A percentile compares a stretch with the other conserved stretches of the same genome.
Conservation (phyloP, 495 filamentous ascomycete species). For the Daldinia caldariorum region DNA sequence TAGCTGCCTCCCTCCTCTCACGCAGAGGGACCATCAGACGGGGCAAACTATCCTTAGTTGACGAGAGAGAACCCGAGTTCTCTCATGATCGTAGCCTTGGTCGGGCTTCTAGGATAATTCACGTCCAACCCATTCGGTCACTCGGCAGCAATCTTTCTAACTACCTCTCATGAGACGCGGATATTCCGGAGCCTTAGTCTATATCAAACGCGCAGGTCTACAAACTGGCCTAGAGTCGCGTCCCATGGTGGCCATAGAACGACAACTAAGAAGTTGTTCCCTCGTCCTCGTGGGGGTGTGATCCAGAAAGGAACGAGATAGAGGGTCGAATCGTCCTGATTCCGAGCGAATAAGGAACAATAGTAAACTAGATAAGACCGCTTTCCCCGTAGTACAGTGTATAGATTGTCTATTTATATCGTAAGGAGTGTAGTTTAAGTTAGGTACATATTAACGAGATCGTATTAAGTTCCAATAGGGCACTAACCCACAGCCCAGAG, state of each 20-base stretch:
- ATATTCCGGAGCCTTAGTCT: slow-evolving; percentile 14
- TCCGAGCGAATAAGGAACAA: background rate
- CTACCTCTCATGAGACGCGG: slow-evolving; percentile 4
- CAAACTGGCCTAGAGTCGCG: slow-evolving; percentile 9
- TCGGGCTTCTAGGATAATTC: slow-evolving; percentile 4
- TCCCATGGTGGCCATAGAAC: background rate
- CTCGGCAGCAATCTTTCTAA: slow-evolving; percentile 4
- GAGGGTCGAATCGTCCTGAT: background rate
- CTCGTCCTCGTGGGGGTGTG: slow-evolving; percentile 4
- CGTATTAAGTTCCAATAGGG: background rate
- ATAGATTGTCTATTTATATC: slow-evolving; percentile 3
- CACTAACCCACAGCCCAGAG: background rate
- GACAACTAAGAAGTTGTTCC: slow-evolving; percentile 1
- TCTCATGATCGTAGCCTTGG: background rate
- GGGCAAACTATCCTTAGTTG: slow-evolving; percentile 5
- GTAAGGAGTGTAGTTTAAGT: background rate
- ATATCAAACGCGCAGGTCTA: slow-evolving; percentile 14
- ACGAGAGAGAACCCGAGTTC: background rate
- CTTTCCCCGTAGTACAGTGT: background rate
- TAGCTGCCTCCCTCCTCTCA: slow-evolving; percentile 4
- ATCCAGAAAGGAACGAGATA: slow-evolving; percentile 2
- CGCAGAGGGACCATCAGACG: background rate
- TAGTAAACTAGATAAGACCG: background rate
- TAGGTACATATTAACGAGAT: background rate
- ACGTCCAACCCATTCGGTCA: slow-evolving; percentile 2